These are phyloP conservation scores for Cystobasidiaceae sp. DNA, from an alignment of 1,284 basidiomycete genomes.

Conservation along the genomic window DNA sequence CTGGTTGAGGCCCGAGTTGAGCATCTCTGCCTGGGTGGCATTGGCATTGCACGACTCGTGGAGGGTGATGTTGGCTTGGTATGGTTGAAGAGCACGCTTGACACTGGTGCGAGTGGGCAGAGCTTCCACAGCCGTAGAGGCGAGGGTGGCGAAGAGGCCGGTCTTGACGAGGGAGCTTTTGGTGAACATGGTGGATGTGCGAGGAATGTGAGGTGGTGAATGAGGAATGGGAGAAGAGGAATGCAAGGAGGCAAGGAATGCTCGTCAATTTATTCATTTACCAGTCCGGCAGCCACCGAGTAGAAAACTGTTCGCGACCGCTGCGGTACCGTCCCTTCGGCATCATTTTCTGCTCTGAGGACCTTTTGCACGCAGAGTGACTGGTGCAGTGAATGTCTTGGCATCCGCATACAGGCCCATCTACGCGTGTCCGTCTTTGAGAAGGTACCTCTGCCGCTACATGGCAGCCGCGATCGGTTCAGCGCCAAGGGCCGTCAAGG, in stretches of 20 bases:
- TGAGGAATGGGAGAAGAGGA: neutral
- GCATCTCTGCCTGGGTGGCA: constrained; percentile 32
- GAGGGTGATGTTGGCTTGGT: constrained; percentile 44
- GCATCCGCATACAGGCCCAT: no score
- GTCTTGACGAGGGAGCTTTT: neutral
- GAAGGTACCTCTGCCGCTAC: no score
- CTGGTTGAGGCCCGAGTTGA: neutral
- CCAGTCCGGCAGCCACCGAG: no score
- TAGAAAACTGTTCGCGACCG: no score
- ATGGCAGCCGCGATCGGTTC: neutral
- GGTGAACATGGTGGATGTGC: neutral
- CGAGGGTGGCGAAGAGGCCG: neutral
- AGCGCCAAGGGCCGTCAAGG: constrained; percentile 4
- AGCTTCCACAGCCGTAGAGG: neutral
- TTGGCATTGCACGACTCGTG: constrained; percentile 49
- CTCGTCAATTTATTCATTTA: no score
- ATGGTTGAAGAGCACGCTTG: constrained; percentile 40
- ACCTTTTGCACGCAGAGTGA: no score
- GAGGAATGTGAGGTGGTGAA: neutral
- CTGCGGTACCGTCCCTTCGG: no score
- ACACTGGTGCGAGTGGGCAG: constrained; percentile 29
- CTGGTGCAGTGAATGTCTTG: no score
- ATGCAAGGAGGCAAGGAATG: no score
- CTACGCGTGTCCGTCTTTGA: no score
- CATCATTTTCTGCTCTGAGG: no score